phyloP scores from a whole-genome alignment of 1,284 basidiomycete genomes.

The Trametes polyzona region DNA sequence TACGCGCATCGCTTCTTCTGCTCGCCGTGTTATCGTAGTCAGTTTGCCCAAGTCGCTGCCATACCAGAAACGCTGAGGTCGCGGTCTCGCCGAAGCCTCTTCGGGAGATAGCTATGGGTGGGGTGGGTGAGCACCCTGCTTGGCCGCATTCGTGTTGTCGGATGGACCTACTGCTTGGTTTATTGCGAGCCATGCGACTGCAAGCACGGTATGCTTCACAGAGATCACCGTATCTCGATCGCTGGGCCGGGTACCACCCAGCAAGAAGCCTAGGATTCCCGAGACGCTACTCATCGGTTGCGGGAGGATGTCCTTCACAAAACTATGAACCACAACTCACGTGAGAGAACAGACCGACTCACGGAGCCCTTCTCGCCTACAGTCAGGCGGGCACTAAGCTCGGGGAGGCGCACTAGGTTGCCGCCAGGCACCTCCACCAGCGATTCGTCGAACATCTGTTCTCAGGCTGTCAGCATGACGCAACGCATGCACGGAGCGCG shows the following conservation, averaged over 20 bases:
- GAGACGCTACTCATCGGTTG: slow-evolving; percentile 49
- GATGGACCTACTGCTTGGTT: slow-evolving; percentile 73
- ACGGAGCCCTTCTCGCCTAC: slow-evolving; percentile 77
- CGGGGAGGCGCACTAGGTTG: slow-evolving; percentile 69
- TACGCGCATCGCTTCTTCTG: slow-evolving; percentile 67
- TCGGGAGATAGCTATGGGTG: slow-evolving; percentile 57
- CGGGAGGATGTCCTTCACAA: slow-evolving; percentile 66
- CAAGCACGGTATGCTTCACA: slow-evolving; percentile 80
- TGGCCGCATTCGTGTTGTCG: background rate
- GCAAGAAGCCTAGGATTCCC: slow-evolving; percentile 50
- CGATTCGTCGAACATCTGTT: slow-evolving; percentile 86
- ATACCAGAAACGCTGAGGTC: slow-evolving; percentile 80
- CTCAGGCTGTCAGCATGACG: slow-evolving; percentile 21
- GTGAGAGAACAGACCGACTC: slow-evolving; percentile 27
- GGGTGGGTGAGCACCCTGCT: background rate
- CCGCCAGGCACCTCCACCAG: slow-evolving; percentile 65
- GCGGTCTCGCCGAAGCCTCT: slow-evolving; percentile 56
- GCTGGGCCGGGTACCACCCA: slow-evolving; percentile 47
- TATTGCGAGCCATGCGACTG: slow-evolving; percentile 87
- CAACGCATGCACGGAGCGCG: background rate
- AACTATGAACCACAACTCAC: background rate
- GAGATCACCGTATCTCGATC: slow-evolving; percentile 68
- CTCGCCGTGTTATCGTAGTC: slow-evolving; percentile 63
- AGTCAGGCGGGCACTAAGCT: slow-evolving; percentile 70
- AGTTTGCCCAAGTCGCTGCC: slow-evolving; percentile 68